Evolutionary conservation across 257 asterid genomes (phyloP).

Genomic region (Apocynum venetum): DNA sequence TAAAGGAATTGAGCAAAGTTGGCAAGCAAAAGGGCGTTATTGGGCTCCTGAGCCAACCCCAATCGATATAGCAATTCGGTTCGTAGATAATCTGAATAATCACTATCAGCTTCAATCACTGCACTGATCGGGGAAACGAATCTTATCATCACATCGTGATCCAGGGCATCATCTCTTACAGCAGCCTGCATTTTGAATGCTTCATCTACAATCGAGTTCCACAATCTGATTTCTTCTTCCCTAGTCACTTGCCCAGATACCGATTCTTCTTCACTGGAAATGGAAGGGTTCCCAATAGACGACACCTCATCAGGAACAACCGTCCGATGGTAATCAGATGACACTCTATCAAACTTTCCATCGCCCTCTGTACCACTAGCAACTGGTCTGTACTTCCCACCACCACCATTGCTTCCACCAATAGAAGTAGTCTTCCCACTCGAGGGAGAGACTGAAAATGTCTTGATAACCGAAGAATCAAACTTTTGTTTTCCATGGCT

Average conservation of each 20-base stretch:
- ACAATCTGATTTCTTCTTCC: slow-evolving; percentile 52
- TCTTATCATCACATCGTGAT: slow-evolving; percentile 52
- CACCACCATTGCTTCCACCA: slow-evolving; percentile 62
- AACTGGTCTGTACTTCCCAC: slow-evolving; percentile 50
- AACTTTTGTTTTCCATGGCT: slow-evolving; percentile 28
- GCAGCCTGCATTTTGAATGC: slow-evolving; percentile 48
- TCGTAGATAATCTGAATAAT: slow-evolving; percentile 34
- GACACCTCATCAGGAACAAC: slow-evolving; percentile 41
- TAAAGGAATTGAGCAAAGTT: slow-evolving; percentile 91
- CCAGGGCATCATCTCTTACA: slow-evolving; percentile 43
- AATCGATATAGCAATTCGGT: slow-evolving; percentile 62
- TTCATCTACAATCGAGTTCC: slow-evolving; percentile 73
- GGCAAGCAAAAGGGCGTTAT: slow-evolving; percentile 70
- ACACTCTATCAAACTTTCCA: slow-evolving; percentile 48
- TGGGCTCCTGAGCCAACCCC: slow-evolving; percentile 59
- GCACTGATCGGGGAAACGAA: slow-evolving; percentile 67
- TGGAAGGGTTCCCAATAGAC: slow-evolving; percentile 33
- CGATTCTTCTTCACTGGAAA: slow-evolving; percentile 46
- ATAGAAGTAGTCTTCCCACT: slow-evolving; percentile 50
- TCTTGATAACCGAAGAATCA: slow-evolving; percentile 46
- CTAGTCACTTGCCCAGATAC: slow-evolving; percentile 38
- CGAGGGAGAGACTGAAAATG: slow-evolving; percentile 47
- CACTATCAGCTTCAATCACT: slow-evolving; percentile 49
- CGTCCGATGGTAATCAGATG: slow-evolving; percentile 27
- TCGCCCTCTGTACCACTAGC: slow-evolving; percentile 82